Evolutionary conservation across 192 early-diverging fungal species (phyloP).

Genomic region (Piromyces finnis): DNA sequence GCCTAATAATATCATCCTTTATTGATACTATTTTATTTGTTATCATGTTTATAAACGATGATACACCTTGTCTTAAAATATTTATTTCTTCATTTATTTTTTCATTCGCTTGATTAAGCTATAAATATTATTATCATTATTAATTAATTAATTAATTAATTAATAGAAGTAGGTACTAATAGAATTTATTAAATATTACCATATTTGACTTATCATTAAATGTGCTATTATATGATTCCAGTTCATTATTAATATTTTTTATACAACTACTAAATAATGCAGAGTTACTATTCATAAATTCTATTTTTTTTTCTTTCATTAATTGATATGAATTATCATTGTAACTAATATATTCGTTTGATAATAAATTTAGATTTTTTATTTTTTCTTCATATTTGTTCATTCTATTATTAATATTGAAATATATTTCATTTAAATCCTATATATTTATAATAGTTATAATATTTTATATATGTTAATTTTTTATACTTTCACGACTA

Average conservation of each 20-base stretch:
- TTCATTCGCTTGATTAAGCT: background rate
- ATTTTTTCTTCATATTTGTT: background rate
- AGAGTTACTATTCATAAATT: background rate
- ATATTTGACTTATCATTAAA: background rate
- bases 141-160: background rate
- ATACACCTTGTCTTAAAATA: background rate
- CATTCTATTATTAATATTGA: background rate
- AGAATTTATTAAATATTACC: background rate
- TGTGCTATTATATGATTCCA: background rate
- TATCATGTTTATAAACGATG: background rate
- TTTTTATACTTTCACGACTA: no score
- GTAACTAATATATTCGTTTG: background rate
- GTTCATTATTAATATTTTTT: background rate
- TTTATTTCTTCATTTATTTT: background rate
- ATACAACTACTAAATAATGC: background rate
- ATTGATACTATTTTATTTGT: background rate
- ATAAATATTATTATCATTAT: background rate
- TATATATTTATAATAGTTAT: no score
- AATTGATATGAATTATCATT: background rate
- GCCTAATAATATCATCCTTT: background rate
- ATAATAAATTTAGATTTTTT: background rate
- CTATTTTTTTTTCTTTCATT: background rate
- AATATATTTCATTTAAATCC: background rate
- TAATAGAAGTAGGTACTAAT: no score
- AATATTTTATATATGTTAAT: no score